Conservation (phyloP, 2,329 filamentous ascomycete genomes). For the Lecanicillium sp. region DNA sequence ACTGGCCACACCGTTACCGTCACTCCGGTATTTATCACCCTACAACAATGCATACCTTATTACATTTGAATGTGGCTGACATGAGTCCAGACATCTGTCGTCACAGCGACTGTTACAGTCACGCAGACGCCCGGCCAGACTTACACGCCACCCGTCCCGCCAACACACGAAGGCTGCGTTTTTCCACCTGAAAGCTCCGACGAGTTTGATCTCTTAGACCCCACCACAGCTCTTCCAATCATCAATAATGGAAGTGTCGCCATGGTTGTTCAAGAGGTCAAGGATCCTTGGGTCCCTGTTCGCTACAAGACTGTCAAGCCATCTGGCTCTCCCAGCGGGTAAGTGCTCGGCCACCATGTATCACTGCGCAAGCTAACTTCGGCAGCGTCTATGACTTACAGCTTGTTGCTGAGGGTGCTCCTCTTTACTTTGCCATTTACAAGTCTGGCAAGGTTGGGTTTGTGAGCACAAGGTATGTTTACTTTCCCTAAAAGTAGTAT, state of each 20-base stretch:
- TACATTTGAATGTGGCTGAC: background rate
- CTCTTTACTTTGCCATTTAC: slow-evolving; percentile 4
- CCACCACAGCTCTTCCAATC: background rate
- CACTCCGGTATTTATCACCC: background rate
- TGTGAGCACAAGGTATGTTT: slow-evolving; percentile 3
- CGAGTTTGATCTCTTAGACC: slow-evolving; percentile 1
- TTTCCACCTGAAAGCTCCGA: background rate
- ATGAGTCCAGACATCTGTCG: background rate
- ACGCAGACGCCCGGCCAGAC: background rate
- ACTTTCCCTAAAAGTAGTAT: background rate
- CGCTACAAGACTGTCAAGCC: slow-evolving; percentile 9
- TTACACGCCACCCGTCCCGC: background rate
- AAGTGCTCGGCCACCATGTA: too few species aligned
- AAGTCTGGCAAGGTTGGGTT: slow-evolving; percentile 12
- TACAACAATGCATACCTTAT: background rate
- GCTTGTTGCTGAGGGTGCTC: background rate
- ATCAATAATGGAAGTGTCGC: slow-evolving; percentile 6
- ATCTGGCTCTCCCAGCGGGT: background rate
- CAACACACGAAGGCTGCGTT: background rate
- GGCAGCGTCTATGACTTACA: background rate
- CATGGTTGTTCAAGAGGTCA: slow-evolving; percentile 7
- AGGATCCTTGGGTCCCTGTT: slow-evolving; percentile 3
- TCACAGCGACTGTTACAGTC: slow-evolving; percentile 6
- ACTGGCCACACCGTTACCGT: slow-evolving; percentile 16
- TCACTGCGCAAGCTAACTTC: background rate